Evolutionary conservation across 352 stramenopile species (phyloP).

Genomic region (Elongisporangium anandrum): DNA sequence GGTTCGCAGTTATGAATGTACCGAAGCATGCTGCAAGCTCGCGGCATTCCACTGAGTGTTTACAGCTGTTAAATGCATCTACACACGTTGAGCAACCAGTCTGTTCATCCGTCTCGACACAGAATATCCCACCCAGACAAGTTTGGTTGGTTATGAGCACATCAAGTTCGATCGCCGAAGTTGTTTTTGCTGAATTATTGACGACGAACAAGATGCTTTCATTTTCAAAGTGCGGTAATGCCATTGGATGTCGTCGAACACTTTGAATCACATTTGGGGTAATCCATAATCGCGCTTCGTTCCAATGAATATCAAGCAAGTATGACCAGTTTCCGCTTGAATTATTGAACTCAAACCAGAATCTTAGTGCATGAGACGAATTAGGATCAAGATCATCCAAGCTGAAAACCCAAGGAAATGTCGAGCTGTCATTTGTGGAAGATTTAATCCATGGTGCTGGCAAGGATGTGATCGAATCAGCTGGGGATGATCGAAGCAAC

Average conservation of each 20-base stretch:
- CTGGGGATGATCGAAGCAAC: neutral
- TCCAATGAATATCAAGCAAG: neutral
- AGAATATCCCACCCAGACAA: neutral
- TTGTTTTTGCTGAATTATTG: neutral
- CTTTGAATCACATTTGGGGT: neutral
- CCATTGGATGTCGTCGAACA: neutral
- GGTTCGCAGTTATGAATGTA: neutral
- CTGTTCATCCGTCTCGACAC: neutral
- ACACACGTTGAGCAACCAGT: neutral
- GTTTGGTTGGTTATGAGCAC: neutral
- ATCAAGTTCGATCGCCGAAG: neutral
- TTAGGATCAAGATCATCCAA: neutral
- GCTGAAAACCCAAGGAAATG: neutral
- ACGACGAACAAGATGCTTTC: neutral
- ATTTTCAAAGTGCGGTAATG: neutral
- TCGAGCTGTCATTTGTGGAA: neutral
- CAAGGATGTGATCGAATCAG: neutral
- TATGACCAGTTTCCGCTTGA: neutral
- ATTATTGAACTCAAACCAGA: neutral
- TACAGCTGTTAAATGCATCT: neutral
- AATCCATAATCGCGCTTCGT: neutral
- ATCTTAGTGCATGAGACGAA: neutral
- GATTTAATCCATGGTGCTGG: neutral
- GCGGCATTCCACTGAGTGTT: neutral
- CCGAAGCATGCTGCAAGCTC: neutral